These are phyloP conservation scores for Paraleonurus japonicus DNA, from an alignment of 257 asterid species.

Conservation along the genomic window DNA sequence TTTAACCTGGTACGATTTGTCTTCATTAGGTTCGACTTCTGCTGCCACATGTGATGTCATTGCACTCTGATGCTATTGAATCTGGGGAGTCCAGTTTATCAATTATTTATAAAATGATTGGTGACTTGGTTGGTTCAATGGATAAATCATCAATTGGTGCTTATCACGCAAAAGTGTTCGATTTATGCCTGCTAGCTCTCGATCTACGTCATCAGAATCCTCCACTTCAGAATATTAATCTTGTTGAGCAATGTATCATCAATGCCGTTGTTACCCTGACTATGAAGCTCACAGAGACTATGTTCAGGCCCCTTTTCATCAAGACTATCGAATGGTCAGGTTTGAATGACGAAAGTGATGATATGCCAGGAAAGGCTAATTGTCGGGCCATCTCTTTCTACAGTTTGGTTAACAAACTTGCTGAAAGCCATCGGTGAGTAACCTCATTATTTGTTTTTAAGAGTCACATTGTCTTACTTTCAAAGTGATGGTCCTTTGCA, in stretches of 20 bases:
- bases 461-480: not conserved
- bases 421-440: slow-evolving; percentile 78
- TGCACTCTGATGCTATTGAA: slow-evolving; percentile 58
- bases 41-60: slow-evolving; percentile 64
- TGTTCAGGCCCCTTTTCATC: slow-evolving; percentile 81
- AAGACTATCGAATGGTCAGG: slow-evolving; percentile 92
- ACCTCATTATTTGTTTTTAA: slow-evolving; percentile 12
- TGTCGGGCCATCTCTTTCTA: slow-evolving; percentile 78
- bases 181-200: slow-evolving; percentile 82
- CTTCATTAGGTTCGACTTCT: slow-evolving; percentile 74
- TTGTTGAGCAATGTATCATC: slow-evolving; percentile 70
- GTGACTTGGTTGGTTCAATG: slow-evolving; percentile 64
- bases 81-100: slow-evolving; percentile 74
- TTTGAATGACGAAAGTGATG: slow-evolving; percentile 45
- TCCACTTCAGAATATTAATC: slow-evolving; percentile 49
- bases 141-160: slow-evolving; percentile 67
- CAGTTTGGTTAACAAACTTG: slow-evolving; percentile 72
- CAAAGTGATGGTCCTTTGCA: not conserved
- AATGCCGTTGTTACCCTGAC: slow-evolving; percentile 61
- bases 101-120: slow-evolving; percentile 66
- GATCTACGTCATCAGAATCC: slow-evolving; percentile 77
- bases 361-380: slow-evolving; percentile 32
- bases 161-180: slow-evolving; percentile 73
- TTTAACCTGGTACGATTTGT: slow-evolving; percentile 19
- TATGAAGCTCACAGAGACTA: slow-evolving; percentile 79